Evolutionary conservation across 129 eudicot genomes (phyloP).

Genomic region (carrot (Daucus carota)): DH1_v3.0 NC_030381.2:26282001-26282500

Average conservation of each 20-base stretch:
- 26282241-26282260: constrained; percentile 15
- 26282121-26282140: not conserved
- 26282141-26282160: constrained; percentile 6
- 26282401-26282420: no score
- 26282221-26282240: constrained; percentile 11
- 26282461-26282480: no score
- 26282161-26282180: not conserved
- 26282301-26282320: not conserved
- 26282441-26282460: no score
- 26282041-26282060: constrained; percentile 27
- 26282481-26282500: no score
- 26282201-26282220: not conserved
- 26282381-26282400: constrained; percentile 65
- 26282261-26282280: constrained; percentile 45
- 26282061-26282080: constrained; percentile 26
- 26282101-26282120: constrained; percentile 26
- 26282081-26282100: constrained; percentile 26
- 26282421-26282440: no score
- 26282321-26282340: not conserved
- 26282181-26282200: constrained; percentile 17
- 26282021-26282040: not conserved
- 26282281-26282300: constrained; percentile 29
- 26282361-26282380: constrained; percentile 44
- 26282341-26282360: not conserved
- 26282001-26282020: not conserved